phyloP scores from a whole-genome alignment of 208 protist genomes.

The Crithidia thermophila region DNA sequence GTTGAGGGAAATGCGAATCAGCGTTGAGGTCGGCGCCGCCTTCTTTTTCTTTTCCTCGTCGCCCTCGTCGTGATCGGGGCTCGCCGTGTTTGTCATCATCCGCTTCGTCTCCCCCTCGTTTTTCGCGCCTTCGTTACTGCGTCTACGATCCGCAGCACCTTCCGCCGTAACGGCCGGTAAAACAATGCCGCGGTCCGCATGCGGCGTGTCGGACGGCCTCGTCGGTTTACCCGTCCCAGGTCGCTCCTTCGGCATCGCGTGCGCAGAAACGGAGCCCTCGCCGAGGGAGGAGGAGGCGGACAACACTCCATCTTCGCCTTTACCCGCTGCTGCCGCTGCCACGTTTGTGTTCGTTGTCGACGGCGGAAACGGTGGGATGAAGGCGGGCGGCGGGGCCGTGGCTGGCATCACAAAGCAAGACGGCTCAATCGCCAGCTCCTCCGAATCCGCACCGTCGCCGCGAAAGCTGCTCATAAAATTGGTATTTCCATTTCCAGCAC shows the following conservation, averaged over 20 bases:
- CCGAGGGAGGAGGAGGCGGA: not conserved
- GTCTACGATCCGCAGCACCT: too few relatives aligned
- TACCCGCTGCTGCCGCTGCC: not conserved
- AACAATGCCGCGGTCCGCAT: not conserved
- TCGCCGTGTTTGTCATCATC: too few relatives aligned
- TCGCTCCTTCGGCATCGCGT: not conserved
- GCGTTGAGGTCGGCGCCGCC: too few relatives aligned
- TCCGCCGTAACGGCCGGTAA: too few relatives aligned
- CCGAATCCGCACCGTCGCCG: conserved; percentile 15
- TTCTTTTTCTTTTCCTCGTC: too few relatives aligned
- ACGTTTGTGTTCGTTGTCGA: too few relatives aligned
- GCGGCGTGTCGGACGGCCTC: not conserved
- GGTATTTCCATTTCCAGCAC: too few relatives aligned
- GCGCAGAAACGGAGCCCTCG: not conserved
- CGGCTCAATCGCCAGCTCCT: conserved; percentile 19
- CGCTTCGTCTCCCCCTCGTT: too few relatives aligned
- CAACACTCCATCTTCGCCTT: not conserved
- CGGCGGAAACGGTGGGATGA: not conserved
- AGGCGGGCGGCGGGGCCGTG: not conserved
- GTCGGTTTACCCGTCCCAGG: conserved; percentile 12
- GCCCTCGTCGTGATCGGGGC: too few relatives aligned
- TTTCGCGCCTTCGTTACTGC: too few relatives aligned
- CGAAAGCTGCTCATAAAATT: not conserved
- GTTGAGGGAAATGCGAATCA: too few relatives aligned
- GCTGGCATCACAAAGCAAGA: conserved; percentile 19